These are phyloP conservation scores for Septoria petroselini DNA, from an alignment of 2,329 filamentous ascomycete species.

Conservation along the genomic window DNA sequence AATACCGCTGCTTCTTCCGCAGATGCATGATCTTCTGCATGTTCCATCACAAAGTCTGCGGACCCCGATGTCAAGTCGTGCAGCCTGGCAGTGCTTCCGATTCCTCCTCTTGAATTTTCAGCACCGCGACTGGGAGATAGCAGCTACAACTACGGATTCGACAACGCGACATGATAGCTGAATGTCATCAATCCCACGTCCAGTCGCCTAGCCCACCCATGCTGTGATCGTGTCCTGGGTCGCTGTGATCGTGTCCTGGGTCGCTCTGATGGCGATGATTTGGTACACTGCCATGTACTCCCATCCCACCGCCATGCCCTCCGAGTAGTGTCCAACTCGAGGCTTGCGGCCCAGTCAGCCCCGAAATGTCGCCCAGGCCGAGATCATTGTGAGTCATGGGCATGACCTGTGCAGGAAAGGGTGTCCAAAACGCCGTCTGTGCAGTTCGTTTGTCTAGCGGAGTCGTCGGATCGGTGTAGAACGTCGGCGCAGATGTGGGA, in stretches of 20 bases:
- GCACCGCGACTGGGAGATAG: too few relatives aligned
- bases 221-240: conserved; percentile 23
- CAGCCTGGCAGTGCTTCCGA: too few relatives aligned
- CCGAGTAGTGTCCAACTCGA: conserved; percentile 3
- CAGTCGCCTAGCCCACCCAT: conserved; percentile 25
- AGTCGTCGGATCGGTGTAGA: conserved; percentile 28
- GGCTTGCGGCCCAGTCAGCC: conserved; percentile 18
- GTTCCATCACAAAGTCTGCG: too few relatives aligned
- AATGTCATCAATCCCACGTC: conserved; percentile 19
- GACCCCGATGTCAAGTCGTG: too few relatives aligned
- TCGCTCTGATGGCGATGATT: conserved; percentile 15
- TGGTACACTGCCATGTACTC: conserved; percentile 1
- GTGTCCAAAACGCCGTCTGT: conserved; percentile 40
- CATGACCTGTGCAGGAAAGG: conserved; percentile 41
- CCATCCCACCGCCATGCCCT: conserved; percentile 1
- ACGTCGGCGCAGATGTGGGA: conserved; percentile 30
- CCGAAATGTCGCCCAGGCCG: conserved; percentile 19
- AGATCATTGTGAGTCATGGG: conserved; percentile 31
- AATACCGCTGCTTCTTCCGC: too few relatives aligned
- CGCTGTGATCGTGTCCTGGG: conserved; percentile 19
- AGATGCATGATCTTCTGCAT: too few relatives aligned
- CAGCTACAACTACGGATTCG: too few relatives aligned
- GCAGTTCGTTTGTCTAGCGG: conserved; percentile 25
- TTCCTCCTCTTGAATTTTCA: too few relatives aligned
- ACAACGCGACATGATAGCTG: neutral